Percentiles rank a stretch among this genome's conserved stretches.
These are phyloP conservation scores for Aspergillus sparsus DNA, from an alignment of 495 filamentous ascomycete species.

Conservation along the genomic window DNA sequence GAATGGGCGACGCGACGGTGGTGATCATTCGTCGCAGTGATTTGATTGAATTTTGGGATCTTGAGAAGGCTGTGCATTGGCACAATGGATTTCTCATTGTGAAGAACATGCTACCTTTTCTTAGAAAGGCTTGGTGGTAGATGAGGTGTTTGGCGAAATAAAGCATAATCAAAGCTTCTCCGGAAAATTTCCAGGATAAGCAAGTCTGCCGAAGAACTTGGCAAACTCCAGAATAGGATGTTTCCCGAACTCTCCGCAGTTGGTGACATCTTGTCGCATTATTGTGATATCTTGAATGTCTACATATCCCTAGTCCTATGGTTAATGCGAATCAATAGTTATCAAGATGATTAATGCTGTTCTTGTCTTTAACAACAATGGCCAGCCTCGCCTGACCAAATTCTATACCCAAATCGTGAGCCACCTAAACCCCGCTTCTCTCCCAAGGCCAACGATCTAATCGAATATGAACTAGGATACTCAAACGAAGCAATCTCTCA, in stretches of 20 bases:
- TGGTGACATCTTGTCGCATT: constrained; percentile 8
- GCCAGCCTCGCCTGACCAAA: constrained; percentile 93
- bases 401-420: constrained; percentile 97
- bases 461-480: constrained; percentile 65
- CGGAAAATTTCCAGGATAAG: constrained; percentile 11
- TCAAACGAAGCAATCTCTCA: constrained; percentile 90
- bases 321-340: not conserved
- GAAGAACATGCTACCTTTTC: not conserved
- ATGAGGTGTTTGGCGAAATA: constrained; percentile 4
- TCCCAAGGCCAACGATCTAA: constrained; percentile 6
- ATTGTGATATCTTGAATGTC: not conserved
- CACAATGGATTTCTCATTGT: constrained; percentile 11
- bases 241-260: constrained; percentile 20
- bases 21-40: constrained; percentile 11
- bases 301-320: not conserved
- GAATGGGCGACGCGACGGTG: constrained; percentile 8
- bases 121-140: not conserved
- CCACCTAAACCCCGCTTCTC: constrained; percentile 9
- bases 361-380: constrained; percentile 97
- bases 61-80: constrained; percentile 6
- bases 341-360: constrained; percentile 94
- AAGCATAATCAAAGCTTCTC: constrained; percentile 17
- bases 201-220: constrained; percentile 18
- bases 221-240: constrained; percentile 1
- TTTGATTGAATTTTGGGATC: not conserved